Evolutionary conservation across 192 early-diverging fungal genomes (phyloP).

Genomic region (Backusella morwellensis): DNA sequence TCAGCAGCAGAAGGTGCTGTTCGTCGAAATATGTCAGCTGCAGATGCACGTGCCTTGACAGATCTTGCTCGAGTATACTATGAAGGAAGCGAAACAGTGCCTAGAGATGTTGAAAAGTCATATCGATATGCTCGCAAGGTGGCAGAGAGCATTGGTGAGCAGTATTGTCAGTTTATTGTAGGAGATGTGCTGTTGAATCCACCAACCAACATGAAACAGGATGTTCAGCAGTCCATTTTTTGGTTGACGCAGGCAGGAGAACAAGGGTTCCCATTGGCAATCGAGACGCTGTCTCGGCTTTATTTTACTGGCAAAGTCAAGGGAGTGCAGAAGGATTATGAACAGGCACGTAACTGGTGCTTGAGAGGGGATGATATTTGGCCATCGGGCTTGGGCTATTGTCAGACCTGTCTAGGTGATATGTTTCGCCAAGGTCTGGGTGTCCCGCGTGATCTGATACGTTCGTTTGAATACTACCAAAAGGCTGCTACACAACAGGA

Average conservation of each 20-base stretch:
- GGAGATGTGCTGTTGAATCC: constrained; percentile 25
- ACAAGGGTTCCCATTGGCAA: constrained; percentile 33
- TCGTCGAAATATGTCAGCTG: constrained; percentile 4
- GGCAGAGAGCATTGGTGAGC: constrained; percentile 26
- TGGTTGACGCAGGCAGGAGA: constrained; percentile 33
- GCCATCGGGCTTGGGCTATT: constrained; percentile 38
- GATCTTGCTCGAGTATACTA: constrained; percentile 29
- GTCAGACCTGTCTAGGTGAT: constrained; percentile 32
- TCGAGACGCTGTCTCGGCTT: constrained; percentile 25
- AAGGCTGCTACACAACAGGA: constrained; percentile 36
- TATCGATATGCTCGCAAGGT: constrained; percentile 28
- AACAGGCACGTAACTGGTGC: constrained; percentile 27
- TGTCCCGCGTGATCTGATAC: constrained; percentile 22
- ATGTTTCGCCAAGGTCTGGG: constrained; percentile 29
- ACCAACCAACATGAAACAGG: not conserved
- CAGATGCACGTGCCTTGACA: constrained; percentile 29
- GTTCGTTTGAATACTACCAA: constrained; percentile 33
- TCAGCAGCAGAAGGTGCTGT: not conserved
- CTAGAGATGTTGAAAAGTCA: constrained; percentile 25
- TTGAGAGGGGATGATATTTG: constrained; percentile 30
- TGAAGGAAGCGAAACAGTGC: constrained; percentile 24
- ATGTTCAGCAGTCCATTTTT: constrained; percentile 27
- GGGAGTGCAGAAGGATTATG: constrained; percentile 22
- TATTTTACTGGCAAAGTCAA: constrained; percentile 23
- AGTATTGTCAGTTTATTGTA: constrained; percentile 37